Base-by-base conservation (phyloP, 441 rosid species). In the Pelargonium citronellum region DNA sequence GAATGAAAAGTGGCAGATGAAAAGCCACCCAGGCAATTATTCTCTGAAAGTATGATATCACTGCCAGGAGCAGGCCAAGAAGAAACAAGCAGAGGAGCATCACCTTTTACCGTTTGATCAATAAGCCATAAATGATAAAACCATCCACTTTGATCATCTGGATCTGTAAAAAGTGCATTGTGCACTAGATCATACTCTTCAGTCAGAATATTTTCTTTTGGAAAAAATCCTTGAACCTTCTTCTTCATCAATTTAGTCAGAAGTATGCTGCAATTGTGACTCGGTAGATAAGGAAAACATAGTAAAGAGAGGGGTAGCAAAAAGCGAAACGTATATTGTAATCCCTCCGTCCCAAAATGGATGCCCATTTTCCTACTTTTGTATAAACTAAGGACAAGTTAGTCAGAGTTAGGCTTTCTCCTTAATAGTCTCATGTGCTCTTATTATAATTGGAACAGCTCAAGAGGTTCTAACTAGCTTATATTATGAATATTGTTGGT, bases 61-160 rank as follows among this genome's bases (percentile, higher is more conserved):
- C 89, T 87, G 74, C 88, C 89, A 81, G 83, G 83, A 77, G 83
- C 78, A 77, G 97, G 99, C 96, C 96, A 91, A n/a, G 96, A 81
- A 67, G 96, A 81, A 79, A 80, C 78, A 66, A 95, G 90, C 67
- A 69, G 72, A 67, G 96, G 96, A 77, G 82, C 69, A 79, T 86
- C 87, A 73, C 66, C 78, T 77, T 78, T 83, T 77, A 87, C 84
- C 64, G 97, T 91, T 79, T 86, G 95, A 74, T 86, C 87, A 78
- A 91, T 90, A 79, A 95, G 95, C 97, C 99, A 95, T 64, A 78
- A 94, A 87, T 91, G 94, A 82, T 94, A 94, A 86, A 91, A 91
- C 99, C 97, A 95, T 69, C 92, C 97, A 73, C 99, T 89, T 84
- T 91, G 97, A 78, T 91, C 97, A 80, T 86, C 91, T 49, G 86